Conservation (phyloP, 2,329 filamentous ascomycete species). For the Aspergillus oerlinghausenensis region DNA sequence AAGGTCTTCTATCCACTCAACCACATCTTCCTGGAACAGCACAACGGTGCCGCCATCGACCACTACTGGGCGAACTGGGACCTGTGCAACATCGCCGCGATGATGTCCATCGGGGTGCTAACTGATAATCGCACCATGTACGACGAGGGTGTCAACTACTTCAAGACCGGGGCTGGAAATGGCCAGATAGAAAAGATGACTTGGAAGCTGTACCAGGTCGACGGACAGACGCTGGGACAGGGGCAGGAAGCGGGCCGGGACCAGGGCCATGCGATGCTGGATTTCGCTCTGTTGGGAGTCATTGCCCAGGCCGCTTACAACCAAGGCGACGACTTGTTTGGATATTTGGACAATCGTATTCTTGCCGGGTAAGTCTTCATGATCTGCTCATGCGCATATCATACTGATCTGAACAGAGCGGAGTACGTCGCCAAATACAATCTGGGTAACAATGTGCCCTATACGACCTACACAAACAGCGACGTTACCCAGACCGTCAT, state of each 20-base stretch:
- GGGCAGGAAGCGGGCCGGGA: slow-evolving; percentile 43
- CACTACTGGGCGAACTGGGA: slow-evolving; percentile 47
- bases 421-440: slow-evolving; percentile 39
- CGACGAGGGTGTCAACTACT: slow-evolving; percentile 38
- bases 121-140: slow-evolving; percentile 42
- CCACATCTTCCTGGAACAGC: slow-evolving; percentile 33
- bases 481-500: slow-evolving; percentile 36
- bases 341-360: slow-evolving; percentile 28
- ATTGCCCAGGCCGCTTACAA: slow-evolving; percentile 42
- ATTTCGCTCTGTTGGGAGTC: slow-evolving; percentile 37
- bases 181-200: slow-evolving; percentile 18
- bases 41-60: slow-evolving; percentile 31
- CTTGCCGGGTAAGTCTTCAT: slow-evolving; percentile 29
- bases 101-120: slow-evolving; percentile 41
- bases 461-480: slow-evolving; percentile 36
- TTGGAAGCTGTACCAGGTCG: slow-evolving; percentile 7
- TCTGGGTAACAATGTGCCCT: slow-evolving; percentile 40
- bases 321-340: slow-evolving; percentile 42
- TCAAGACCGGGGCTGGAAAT: slow-evolving; percentile 37
- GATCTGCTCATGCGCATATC: no score
- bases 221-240: slow-evolving; percentile 32
- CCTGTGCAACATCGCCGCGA: slow-evolving; percentile 40
- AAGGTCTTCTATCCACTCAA: slow-evolving; percentile 40
- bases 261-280: slow-evolving; percentile 43
- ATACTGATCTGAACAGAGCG: slow-evolving; percentile 1